Percentiles rank a stretch among this genome's conserved stretches.
Evolutionary conservation across 177 flowering plant species (phyloP).

Genomic region (Tripterygium wilfordii): DNA sequence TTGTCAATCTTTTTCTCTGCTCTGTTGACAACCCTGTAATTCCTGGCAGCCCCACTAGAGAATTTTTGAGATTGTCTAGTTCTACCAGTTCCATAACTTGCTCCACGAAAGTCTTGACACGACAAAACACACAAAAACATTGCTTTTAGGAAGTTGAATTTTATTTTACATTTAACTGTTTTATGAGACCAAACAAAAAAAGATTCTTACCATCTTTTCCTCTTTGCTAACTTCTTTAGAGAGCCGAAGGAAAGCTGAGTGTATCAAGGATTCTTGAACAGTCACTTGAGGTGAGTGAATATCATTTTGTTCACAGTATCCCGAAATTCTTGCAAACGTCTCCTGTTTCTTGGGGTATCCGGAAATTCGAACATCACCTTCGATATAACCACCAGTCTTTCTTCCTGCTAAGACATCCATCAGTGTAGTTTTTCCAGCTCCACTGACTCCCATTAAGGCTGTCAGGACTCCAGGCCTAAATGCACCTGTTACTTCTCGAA

Average conservation of each 20-base stretch:
- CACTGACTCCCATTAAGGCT: slow-evolving; percentile 96
- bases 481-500: slow-evolving; percentile 72
- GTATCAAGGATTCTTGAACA: slow-evolving; percentile 65
- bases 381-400: slow-evolving; percentile 87
- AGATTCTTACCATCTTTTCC: slow-evolving; percentile 53
- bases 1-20: slow-evolving; percentile 80
- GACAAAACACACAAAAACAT: neutral
- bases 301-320: slow-evolving; percentile 86
- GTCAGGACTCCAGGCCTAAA: slow-evolving; percentile 88
- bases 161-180: neutral
- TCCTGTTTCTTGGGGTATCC: slow-evolving; percentile 80
- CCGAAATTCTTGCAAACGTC: slow-evolving; percentile 87
- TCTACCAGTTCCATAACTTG: slow-evolving; percentile 80
- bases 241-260: slow-evolving; percentile 79
- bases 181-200: neutral
- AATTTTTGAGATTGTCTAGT: slow-evolving; percentile 56
- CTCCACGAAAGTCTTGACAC: slow-evolving; percentile 61
- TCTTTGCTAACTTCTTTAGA: slow-evolving; percentile 57
- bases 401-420: slow-evolving; percentile 95
- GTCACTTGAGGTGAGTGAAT: slow-evolving; percentile 93
- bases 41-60: slow-evolving; percentile 80
- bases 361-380: slow-evolving; percentile 77
- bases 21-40: slow-evolving; percentile 75
- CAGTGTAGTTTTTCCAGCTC: slow-evolving; percentile 91
- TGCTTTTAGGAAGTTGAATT: neutral